Percentiles rank a stretch among this genome's conserved stretches.
Conservation (phyloP, 2,329 filamentous ascomycete species). For the Alternaria alternata region DNA sequence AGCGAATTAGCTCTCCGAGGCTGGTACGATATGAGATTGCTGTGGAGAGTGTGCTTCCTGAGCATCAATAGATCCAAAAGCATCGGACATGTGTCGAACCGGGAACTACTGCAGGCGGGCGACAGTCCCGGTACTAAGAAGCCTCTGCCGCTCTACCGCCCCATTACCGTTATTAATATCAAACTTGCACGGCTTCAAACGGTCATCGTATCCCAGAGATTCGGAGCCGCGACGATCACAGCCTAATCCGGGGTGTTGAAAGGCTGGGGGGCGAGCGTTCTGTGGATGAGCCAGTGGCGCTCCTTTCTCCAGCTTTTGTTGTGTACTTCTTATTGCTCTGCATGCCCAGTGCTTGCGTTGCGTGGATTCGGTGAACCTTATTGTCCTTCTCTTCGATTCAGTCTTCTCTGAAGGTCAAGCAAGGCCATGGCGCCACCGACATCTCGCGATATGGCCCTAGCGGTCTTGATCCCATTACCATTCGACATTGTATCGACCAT, state of each 20-base stretch:
- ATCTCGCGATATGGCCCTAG: constrained; percentile 11
- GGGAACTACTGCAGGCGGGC: neutral
- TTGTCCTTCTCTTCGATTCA: neutral
- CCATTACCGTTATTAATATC: neutral
- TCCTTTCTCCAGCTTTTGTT: neutral
- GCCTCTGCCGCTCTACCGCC: neutral
- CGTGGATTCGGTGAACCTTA: neutral
- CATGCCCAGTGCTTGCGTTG: neutral
- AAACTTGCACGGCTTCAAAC: neutral
- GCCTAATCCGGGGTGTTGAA: neutral
- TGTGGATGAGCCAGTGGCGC: neutral
- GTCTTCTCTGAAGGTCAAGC: neutral
- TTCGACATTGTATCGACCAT: constrained; percentile 12
- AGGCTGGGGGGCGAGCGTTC: neutral
- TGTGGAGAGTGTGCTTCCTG: neutral
- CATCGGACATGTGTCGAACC: neutral
- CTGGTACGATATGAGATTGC: neutral
- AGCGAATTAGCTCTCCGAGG: neutral
- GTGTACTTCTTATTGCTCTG: neutral
- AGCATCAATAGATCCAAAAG: neutral
- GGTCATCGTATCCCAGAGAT: neutral
- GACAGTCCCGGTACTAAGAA: neutral
- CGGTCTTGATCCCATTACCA: constrained; percentile 7
- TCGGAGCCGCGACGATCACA: neutral
- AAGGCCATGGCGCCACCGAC: constrained; percentile 13